Evolutionary conservation across 2,329 filamentous ascomycete species (phyloP), one percentile per base, ranked within the genome.

Genomic region (Verticillium alfalfae): DNA sequence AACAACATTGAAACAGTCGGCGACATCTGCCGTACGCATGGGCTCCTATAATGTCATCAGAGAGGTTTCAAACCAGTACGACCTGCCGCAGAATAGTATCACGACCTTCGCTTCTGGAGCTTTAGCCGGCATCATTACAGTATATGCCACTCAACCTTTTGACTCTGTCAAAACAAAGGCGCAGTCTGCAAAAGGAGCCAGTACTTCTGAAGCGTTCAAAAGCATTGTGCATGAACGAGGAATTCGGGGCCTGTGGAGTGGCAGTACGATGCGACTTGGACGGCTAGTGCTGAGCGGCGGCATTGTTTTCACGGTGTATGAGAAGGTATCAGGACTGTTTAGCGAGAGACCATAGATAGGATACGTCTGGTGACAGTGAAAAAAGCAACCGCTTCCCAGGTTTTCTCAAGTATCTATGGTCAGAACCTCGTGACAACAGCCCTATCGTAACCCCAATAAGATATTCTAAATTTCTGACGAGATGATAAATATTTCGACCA

Each of bases 221-320:
- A 81, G 78, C 59, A 78, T 90, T 4, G 69, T 85, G 59, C 70
- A 73, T 0, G 85, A 88, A 65, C 81, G 83, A 64, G 88, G 87
- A 0, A 65, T 88, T 2, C 78, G 75, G 45, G 87, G 83, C 0
- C 85, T 89, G 64, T 90, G 87, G 87, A 84, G 82, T 62, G 88
- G 88, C 0, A 90, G 86, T 38, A 84, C 85, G 0, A 90, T 90
- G 88, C 78, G 88, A 61, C 68, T 90, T 31, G 86, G 87, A 0
- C 72, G 88, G 64, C 81, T 87, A 3, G 79, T 90, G 1, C 79
- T 90, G 55, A 86, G 84, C 66, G 88, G 87, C n/a, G 87, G 87
- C 0, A 88, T 89, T 62, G 72, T 89, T 1, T 88, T 88, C 65
- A 86, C 84, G 2, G 81, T 83, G 2, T 88, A 88, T 68, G 86